A percentile compares a stretch with the other conserved stretches of the same genome.
Evolutionary conservation across 768 basidiomycete species (phyloP).

Genomic region (Pulveroboletus sp.): DNA sequence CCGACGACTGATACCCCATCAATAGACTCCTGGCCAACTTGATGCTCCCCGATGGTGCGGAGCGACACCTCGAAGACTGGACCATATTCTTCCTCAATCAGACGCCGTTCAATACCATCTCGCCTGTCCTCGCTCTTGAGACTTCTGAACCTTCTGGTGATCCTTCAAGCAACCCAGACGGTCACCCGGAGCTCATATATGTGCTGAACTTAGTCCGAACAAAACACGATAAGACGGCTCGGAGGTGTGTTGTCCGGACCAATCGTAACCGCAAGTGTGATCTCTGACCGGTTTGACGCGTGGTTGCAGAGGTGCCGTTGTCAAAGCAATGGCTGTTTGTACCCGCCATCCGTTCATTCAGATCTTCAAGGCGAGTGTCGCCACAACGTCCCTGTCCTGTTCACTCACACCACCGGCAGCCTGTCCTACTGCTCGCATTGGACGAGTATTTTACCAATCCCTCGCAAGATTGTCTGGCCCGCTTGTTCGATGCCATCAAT

Average conservation of each 20-base stretch:
- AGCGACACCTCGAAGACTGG: constrained; percentile 94
- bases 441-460: constrained; percentile 92
- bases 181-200: constrained; percentile 60
- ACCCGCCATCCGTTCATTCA: constrained; percentile 93
- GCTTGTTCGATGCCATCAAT: constrained; percentile 90
- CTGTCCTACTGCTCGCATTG: constrained; percentile 86
- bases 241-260: constrained; percentile 48
- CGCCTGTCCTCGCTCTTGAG: constrained; percentile 73
- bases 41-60: constrained; percentile 98
- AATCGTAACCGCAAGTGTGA: neutral
- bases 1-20: constrained; percentile 2
- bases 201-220: constrained; percentile 89
- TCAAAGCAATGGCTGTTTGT: constrained; percentile 92
- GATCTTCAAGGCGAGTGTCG: constrained; percentile 75
- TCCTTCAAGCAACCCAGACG: constrained; percentile 22
- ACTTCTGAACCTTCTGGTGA: constrained; percentile 36
- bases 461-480: constrained; percentile 83
- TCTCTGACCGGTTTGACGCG: constrained; percentile 10
- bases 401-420: constrained; percentile 43
- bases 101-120: constrained; percentile 81
- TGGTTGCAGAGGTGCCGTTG: constrained; percentile 73
- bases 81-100: constrained; percentile 98
- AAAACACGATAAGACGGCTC: constrained; percentile 79
- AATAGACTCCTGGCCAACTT: constrained; percentile 86
- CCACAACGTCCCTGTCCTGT: neutral